phyloP scores from a whole-genome alignment of 352 stramenopile genomes.

The Pythium folliculosum region DNA sequence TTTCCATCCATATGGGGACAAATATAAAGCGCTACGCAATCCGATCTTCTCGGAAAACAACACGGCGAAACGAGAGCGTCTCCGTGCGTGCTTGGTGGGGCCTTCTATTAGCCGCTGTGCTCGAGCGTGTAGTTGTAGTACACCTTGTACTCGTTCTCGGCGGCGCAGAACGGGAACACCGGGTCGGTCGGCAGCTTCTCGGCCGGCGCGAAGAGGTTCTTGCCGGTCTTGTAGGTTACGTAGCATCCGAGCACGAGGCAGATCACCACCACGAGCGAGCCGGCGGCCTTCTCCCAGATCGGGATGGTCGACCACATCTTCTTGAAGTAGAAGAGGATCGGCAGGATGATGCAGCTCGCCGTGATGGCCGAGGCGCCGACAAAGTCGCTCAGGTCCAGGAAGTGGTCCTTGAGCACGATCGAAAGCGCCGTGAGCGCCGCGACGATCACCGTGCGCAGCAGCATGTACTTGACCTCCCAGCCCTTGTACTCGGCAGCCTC shows the following conservation, averaged over 20 bases:
- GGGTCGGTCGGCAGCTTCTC: slow-evolving; percentile 16
- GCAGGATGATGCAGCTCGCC: slow-evolving; percentile 60
- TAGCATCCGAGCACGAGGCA: slow-evolving; percentile 47
- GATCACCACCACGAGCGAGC: slow-evolving; percentile 39
- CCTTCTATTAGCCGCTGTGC: neutral
- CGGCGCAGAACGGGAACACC: slow-evolving; percentile 33
- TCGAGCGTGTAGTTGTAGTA: slow-evolving; percentile 27
- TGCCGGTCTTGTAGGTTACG: slow-evolving; percentile 50
- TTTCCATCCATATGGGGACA: too few relatives aligned
- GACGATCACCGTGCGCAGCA: slow-evolving; percentile 56
- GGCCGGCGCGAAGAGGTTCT: slow-evolving; percentile 48
- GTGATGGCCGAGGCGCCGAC: slow-evolving; percentile 56
- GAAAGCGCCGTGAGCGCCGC: slow-evolving; percentile 36
- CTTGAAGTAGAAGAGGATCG: slow-evolving; percentile 55
- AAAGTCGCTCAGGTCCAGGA: slow-evolving; percentile 65
- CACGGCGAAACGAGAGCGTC: too few relatives aligned
- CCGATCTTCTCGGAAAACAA: too few relatives aligned
- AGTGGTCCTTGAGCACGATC: slow-evolving; percentile 43
- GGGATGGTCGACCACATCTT: slow-evolving; percentile 29
- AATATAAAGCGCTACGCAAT: too few relatives aligned
- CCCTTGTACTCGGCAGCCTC: slow-evolving; percentile 42
- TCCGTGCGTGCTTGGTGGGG: too few relatives aligned
- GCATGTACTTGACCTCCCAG: slow-evolving; percentile 46
- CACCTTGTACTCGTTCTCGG: slow-evolving; percentile 22
- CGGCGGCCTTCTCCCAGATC: slow-evolving; percentile 41